phyloP scores from a whole-genome alignment of 441 rosid species.

The Macaranga tanarius region DNA sequence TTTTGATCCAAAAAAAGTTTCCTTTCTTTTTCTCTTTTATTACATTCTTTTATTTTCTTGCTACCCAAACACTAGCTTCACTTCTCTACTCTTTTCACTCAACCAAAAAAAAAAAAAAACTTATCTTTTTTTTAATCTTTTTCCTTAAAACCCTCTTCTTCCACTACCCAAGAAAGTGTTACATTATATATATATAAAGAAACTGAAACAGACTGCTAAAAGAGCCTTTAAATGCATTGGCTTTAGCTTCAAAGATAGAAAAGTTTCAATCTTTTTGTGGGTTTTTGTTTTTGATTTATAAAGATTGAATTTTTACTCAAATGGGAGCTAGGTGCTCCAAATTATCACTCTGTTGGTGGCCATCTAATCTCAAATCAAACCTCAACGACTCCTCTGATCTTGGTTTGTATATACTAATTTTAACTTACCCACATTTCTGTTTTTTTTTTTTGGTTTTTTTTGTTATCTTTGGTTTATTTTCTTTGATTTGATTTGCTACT shows the following conservation, averaged over 20 bases:
- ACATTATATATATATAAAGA: slow-evolving; percentile 8
- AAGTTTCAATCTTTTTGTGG: background rate
- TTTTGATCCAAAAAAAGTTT: slow-evolving; percentile 49
- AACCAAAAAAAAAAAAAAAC: background rate
- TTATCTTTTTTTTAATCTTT: slow-evolving; percentile 21
- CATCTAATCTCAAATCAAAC: slow-evolving; percentile 63
- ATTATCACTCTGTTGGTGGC: slow-evolving; percentile 86
- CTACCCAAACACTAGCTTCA: slow-evolving; percentile 39
- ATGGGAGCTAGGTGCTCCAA: slow-evolving; percentile 97
- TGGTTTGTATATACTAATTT: slow-evolving; percentile 33
- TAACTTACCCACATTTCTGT: slow-evolving; percentile 5
- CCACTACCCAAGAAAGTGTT: slow-evolving; percentile 25
- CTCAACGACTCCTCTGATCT: slow-evolving; percentile 67
- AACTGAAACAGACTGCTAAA: slow-evolving; percentile 13
- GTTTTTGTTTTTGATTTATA: slow-evolving; percentile 13
- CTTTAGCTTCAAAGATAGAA: slow-evolving; percentile 1
- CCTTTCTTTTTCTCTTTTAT: slow-evolving; percentile 21
- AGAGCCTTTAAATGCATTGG: background rate
- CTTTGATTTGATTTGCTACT: slow-evolving; percentile 2
- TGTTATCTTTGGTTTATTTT: background rate
- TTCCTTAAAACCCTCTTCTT: slow-evolving; percentile 32
- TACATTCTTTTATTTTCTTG: slow-evolving; percentile 21
- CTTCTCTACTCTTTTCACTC: slow-evolving; percentile 23
- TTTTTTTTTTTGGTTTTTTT: too few relatives aligned
- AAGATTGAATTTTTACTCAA: slow-evolving; percentile 23